Percentiles rank a stretch among this genome's conserved stretches.
Evolutionary conservation across 2,329 filamentous ascomycete species (phyloP).

Genomic region (Gyromitra esculenta): DNA sequence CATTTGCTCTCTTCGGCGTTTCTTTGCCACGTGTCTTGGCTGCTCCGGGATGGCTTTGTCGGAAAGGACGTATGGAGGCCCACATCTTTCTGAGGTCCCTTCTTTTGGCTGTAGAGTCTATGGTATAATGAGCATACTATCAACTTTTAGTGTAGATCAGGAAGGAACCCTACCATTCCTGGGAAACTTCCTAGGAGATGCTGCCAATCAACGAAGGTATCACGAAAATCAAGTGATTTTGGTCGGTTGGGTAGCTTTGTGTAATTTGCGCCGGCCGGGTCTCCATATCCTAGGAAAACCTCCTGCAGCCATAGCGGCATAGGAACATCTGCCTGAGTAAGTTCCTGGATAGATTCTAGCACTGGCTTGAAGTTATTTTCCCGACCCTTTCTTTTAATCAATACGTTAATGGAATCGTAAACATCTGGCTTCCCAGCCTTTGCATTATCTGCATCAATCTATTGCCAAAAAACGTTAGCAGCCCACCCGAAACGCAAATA

Average conservation of each 20-base stretch:
- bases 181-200: slow-evolving; percentile 90
- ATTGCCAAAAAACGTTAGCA: slow-evolving; percentile 34
- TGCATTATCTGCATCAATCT: slow-evolving; percentile 72
- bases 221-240: slow-evolving; percentile 84
- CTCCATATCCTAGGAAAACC: slow-evolving; percentile 96
- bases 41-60: slow-evolving; percentile 67
- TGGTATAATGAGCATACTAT: slow-evolving; percentile 31
- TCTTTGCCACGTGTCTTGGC: slow-evolving; percentile 75
- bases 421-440: slow-evolving; percentile 77
- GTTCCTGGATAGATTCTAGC: slow-evolving; percentile 85
- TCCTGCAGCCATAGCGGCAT: slow-evolving; percentile 93
- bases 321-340: slow-evolving; percentile 84
- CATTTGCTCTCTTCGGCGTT: slow-evolving; percentile 79
- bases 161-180: slow-evolving; percentile 64
- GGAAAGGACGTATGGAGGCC: slow-evolving; percentile 83
- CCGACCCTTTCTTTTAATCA: slow-evolving; percentile 78
- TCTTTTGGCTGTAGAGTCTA: slow-evolving; percentile 78
- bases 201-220: slow-evolving; percentile 95
- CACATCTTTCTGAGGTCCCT: slow-evolving; percentile 76
- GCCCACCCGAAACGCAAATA: slow-evolving; percentile 23
- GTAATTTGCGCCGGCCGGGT: slow-evolving; percentile 87
- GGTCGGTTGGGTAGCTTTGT: slow-evolving; percentile 81
- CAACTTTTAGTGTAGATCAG: not conserved
- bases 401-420: slow-evolving; percentile 84
- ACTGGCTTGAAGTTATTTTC: slow-evolving; percentile 99